Conservation (phyloP, 2,329 filamentous ascomycete genomes). For the Lecanosticta acicola region DNA sequence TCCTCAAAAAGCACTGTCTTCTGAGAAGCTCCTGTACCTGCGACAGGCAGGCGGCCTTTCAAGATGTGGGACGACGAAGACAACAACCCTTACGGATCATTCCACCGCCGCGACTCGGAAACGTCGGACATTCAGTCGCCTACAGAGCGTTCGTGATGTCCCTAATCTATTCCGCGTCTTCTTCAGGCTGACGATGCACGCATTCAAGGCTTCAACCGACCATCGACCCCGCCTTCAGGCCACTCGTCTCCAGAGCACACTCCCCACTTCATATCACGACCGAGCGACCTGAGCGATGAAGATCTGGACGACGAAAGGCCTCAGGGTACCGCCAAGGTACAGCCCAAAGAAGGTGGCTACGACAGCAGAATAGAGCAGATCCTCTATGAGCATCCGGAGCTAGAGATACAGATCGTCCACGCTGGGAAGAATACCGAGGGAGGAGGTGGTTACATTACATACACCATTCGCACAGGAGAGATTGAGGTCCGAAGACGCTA, state of each 20-base stretch:
- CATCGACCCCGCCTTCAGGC: constrained; percentile 62
- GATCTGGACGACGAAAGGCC: constrained; percentile 51
- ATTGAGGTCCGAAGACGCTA: constrained; percentile 92
- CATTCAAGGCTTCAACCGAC: constrained; percentile 52
- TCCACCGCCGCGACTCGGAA: constrained; percentile 78
- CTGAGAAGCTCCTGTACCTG: not conserved
- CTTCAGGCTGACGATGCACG: constrained; percentile 1
- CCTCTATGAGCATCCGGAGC: constrained; percentile 85
- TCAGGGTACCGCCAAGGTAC: constrained; percentile 40
- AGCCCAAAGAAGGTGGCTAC: constrained; percentile 75
- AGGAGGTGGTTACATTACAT: constrained; percentile 89
- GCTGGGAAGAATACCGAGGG: constrained; percentile 93
- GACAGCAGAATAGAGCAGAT: constrained; percentile 96
- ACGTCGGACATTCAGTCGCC: constrained; percentile 51
- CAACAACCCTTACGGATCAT: constrained; percentile 95
- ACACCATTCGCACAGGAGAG: constrained; percentile 92
- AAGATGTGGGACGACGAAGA: constrained; percentile 98
- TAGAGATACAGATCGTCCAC: constrained; percentile 86
- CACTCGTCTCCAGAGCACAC: constrained; percentile 64
- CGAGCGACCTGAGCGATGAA: constrained; percentile 54
- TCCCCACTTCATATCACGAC: constrained; percentile 51
- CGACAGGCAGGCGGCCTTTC: too few species aligned
- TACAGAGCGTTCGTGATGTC: constrained; percentile 23
- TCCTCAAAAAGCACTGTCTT: not conserved
- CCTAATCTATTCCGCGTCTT: not conserved